These are phyloP conservation scores for Lachancea sp. DNA, from an alignment of 805 yeast genomes.

Conservation along the genomic window DNA sequence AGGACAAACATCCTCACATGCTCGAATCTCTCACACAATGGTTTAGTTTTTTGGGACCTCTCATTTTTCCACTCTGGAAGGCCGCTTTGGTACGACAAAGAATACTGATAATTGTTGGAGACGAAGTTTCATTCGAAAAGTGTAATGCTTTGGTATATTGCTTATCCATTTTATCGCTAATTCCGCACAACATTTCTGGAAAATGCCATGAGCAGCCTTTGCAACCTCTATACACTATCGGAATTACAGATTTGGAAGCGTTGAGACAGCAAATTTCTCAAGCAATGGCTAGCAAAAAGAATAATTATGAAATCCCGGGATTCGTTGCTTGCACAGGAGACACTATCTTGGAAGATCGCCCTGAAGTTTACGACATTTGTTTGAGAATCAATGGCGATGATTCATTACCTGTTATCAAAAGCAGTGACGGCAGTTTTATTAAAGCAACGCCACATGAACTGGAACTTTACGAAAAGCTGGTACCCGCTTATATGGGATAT, in stretches of 20 bases:
- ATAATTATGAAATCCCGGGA: conserved; percentile 10
- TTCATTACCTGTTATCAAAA: conserved; percentile 11
- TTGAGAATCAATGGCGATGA: conserved; percentile 14
- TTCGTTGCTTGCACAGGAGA: conserved; percentile 31
- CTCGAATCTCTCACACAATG: conserved; percentile 21
- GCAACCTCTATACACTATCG: conserved; percentile 20
- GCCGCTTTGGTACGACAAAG: conserved; percentile 24
- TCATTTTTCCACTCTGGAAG: conserved; percentile 32
- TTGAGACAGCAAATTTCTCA: conserved; percentile 15
- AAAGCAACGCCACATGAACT: conserved; percentile 28
- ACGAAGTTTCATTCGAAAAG: conserved; percentile 24
- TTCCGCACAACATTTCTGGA: conserved; percentile 9
- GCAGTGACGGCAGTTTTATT: conserved; percentile 11
- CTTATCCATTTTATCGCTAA: conserved; percentile 19
- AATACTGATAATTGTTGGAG: conserved; percentile 24
- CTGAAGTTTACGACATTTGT: conserved; percentile 24
- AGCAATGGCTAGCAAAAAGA: conserved; percentile 7
- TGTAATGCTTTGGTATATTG: conserved; percentile 27
- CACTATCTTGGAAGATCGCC: conserved; percentile 21
- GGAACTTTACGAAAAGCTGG: conserved; percentile 15
- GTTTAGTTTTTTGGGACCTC: conserved; percentile 29
- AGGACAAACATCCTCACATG: conserved; percentile 13
- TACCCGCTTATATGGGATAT: conserved; percentile 14
- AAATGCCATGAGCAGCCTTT: conserved; percentile 10
- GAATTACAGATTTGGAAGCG: conserved; percentile 17